Evolutionary conservation across 2,329 filamentous ascomycete species (phyloP), one percentile per base, ranked within the genome.

Genomic region (Tolypocladium cylindrosporum): DNA sequence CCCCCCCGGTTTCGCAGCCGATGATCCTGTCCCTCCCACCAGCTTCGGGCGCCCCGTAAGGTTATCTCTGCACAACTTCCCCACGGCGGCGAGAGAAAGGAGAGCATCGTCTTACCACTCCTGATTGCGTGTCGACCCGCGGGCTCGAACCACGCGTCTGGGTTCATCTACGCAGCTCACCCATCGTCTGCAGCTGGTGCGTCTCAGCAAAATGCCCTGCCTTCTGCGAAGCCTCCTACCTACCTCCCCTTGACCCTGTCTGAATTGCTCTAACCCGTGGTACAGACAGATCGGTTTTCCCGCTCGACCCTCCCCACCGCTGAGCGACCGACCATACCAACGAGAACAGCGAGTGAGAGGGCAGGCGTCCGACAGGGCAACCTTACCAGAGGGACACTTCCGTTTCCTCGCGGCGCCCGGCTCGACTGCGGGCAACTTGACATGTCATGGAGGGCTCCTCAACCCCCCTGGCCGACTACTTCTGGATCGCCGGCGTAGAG

Each of bases 401-500:
- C 27, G 14, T 34, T 54, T 34, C 39, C 36, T 40, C 19, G 21
- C 34, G 27, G 31, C 41, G 31, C 41, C 51, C 53, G 45, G 65
- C 63, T 65, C 64, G 56, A 62, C 54, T 59, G 55, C 40, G 61
- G 58, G 64, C 64, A 64, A 67, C 54, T 66, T 74, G 73, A 72
- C 70, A 74, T 75, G 79, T 74, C 75, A 85, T 85, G 82, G 82
- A 84, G 69, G 76, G 72, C 74, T 78, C 83, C 60, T 85, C 84
- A 62, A 79, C 79, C 63, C 86, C 86, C 68, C 78, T 89, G 70
- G 86, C 86, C 72, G 86, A 89, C 72, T 89, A 89, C 75, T 89
- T 89, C 73, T 89, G 86, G 86, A 88, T 89, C 70, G 86, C 86
- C 64, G 86, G 86, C 67, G 79, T 89, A 72, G 85, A 88, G 72